Percentiles rank a stretch among this genome's conserved stretches.
Evolutionary conservation across 2,329 filamentous ascomycete genomes (phyloP).

Genomic region (Xenoacremonium recifei): DNA sequence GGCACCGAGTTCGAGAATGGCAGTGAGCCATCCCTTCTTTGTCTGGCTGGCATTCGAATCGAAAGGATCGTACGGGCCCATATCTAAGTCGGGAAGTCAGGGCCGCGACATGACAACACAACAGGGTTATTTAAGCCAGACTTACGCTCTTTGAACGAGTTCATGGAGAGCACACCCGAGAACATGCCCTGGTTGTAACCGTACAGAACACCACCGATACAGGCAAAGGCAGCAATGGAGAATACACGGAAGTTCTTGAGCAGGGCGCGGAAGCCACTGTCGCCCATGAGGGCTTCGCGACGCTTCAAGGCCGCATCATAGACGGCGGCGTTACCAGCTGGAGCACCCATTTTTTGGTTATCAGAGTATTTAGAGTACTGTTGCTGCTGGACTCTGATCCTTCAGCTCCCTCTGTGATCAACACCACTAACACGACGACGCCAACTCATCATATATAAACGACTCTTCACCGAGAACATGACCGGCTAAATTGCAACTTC

Average conservation of each 20-base stretch:
- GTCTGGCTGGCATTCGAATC: conserved; percentile 45
- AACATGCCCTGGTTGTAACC: conserved; percentile 70
- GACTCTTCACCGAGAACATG: neutral
- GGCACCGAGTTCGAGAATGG: conserved; percentile 73
- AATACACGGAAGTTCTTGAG: conserved; percentile 61
- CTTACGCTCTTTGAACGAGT: conserved; percentile 50
- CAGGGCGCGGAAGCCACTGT: conserved; percentile 49
- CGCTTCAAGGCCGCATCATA: conserved; percentile 53
- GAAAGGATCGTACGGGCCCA: conserved; percentile 52
- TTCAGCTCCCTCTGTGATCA: no score
- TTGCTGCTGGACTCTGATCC: neutral
- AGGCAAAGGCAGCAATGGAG: conserved; percentile 60
- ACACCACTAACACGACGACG: no score
- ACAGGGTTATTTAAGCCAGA: conserved; percentile 2
- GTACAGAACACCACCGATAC: conserved; percentile 61
- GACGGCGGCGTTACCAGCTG: conserved; percentile 10
- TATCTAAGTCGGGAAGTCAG: conserved; percentile 38
- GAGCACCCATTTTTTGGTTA: conserved; percentile 12
- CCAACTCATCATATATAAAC: neutral
- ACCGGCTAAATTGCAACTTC: no score
- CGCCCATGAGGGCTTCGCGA: conserved; percentile 53
- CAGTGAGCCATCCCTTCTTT: conserved; percentile 59
- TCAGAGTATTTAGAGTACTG: neutral
- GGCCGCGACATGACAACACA: conserved; percentile 1
- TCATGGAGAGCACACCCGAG: conserved; percentile 62